phyloP scores from a whole-genome alignment of 495 filamentous ascomycete species.

The Lophiotrema nucula region DNA sequence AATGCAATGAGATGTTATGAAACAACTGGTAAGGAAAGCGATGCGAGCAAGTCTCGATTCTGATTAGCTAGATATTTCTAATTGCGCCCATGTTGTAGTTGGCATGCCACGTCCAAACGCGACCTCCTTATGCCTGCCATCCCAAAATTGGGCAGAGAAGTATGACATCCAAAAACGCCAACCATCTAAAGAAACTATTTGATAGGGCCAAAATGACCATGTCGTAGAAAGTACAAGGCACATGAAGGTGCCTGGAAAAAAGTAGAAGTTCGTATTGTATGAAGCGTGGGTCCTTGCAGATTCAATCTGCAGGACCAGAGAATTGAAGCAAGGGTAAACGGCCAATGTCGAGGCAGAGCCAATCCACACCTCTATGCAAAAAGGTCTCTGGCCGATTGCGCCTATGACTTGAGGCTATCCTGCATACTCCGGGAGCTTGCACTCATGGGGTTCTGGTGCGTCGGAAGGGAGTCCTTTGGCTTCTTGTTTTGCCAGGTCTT shows the following conservation, averaged over 20 bases:
- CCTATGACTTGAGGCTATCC: conserved; percentile 62
- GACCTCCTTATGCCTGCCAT: background rate
- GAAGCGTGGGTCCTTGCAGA: too few relatives aligned
- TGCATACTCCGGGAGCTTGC: conserved; percentile 90
- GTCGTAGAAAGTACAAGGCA: background rate
- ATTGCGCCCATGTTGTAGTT: too few relatives aligned
- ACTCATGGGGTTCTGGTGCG: conserved; percentile 70
- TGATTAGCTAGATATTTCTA: too few relatives aligned
- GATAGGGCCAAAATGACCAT: background rate
- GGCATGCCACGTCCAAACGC: too few relatives aligned
- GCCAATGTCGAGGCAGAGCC: background rate
- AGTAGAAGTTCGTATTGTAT: background rate
- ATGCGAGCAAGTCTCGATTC: too few relatives aligned
- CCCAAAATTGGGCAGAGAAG: background rate
- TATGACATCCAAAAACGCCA: background rate
- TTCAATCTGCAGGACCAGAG: background rate
- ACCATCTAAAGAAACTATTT: background rate
- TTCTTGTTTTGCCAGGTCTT: conserved; percentile 77
- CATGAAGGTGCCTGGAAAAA: background rate
- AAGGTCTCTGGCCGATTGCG: background rate
- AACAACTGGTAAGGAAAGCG: too few relatives aligned
- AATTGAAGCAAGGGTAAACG: conserved; percentile 2
- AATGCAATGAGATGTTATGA: too few relatives aligned
- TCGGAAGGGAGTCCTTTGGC: conserved; percentile 65
- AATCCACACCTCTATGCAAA: conserved; percentile 10